A percentile compares a stretch with the other conserved stretches of the same genome.
These are phyloP conservation scores for Thalassiosira exigua DNA, from an alignment of 352 stramenopile species.

Conservation along the genomic window DNA sequence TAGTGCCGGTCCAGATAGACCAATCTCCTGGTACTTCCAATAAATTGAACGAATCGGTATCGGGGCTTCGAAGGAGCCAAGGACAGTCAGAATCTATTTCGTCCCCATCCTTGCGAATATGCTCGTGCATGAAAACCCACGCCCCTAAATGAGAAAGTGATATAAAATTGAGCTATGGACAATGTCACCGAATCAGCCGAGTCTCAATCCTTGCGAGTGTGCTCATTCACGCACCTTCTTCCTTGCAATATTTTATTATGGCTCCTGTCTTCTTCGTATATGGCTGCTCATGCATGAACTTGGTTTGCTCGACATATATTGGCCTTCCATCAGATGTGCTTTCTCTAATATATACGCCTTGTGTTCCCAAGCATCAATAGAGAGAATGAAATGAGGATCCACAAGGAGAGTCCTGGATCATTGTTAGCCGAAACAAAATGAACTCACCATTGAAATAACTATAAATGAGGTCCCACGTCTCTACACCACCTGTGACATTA, in stretches of 20 bases:
- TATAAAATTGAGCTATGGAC: neutral
- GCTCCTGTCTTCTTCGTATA: constrained; percentile 5
- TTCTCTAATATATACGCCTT: constrained; percentile 6
- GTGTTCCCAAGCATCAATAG: too few relatives aligned
- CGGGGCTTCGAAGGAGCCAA: neutral
- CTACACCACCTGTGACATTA: neutral
- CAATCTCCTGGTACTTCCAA: constrained; percentile 28
- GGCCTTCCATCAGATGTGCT: constrained; percentile 13
- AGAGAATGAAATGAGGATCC: too few relatives aligned
- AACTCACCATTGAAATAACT: constrained; percentile 50
- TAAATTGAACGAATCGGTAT: constrained; percentile 24
- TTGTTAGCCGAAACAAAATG: too few relatives aligned
- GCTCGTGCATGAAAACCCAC: constrained; percentile 30
- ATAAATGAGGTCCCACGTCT: constrained; percentile 13
- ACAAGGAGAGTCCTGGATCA: too few relatives aligned
- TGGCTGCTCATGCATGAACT: neutral
- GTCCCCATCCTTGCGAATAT: constrained; percentile 18
- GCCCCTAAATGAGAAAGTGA: too few relatives aligned
- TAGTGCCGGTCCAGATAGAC: constrained; percentile 33
- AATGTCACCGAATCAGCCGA: neutral
- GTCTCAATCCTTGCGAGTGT: constrained; percentile 16
- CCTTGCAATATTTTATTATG: constrained; percentile 36
- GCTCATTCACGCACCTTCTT: constrained; percentile 17
- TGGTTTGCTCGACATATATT: constrained; percentile 25
- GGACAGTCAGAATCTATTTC: neutral